phyloP scores from a whole-genome alignment of 129 eudicot species.

The Saussurea involucrata region DNA sequence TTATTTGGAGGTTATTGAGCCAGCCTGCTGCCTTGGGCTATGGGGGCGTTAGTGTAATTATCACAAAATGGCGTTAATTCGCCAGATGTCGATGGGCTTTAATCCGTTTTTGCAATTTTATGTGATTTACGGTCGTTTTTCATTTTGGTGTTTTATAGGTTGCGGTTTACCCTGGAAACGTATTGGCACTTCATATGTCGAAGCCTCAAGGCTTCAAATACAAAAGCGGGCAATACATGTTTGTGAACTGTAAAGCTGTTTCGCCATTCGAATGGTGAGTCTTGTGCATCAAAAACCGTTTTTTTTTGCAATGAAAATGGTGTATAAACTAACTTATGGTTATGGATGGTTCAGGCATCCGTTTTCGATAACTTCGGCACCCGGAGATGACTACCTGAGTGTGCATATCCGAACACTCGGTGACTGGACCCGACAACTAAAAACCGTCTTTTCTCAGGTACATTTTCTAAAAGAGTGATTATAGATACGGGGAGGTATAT shows the following conservation, averaged over 20 bases:
- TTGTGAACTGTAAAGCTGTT: constrained; percentile 49
- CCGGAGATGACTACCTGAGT: constrained; percentile 59
- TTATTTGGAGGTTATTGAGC: background rate
- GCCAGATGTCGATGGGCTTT: background rate
- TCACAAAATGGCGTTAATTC: background rate
- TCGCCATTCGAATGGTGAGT: constrained; percentile 56
- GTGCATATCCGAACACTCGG: constrained; percentile 66
- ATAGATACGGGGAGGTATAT: too few species aligned
- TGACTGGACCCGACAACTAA: constrained; percentile 65
- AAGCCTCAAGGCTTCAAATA: constrained; percentile 46
- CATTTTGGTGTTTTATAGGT: constrained; percentile 18
- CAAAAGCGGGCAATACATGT: constrained; percentile 62
- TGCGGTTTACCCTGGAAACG: constrained; percentile 57
- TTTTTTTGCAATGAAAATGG: background rate
- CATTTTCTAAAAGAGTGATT: background rate
- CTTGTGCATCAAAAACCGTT: background rate
- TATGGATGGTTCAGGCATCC: constrained; percentile 45
- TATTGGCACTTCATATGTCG: constrained; percentile 56
- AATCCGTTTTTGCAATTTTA: background rate
- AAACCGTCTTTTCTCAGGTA: constrained; percentile 51
- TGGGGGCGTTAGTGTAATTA: background rate
- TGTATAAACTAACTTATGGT: background rate
- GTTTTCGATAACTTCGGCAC: constrained; percentile 72
- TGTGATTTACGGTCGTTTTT: background rate
- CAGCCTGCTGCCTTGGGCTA: background rate